A percentile compares a stretch with the other conserved stretches of the same genome.
Evolutionary conservation across 148 eudicot species (phyloP).

Genomic region (Camellia granthamiana): DNA sequence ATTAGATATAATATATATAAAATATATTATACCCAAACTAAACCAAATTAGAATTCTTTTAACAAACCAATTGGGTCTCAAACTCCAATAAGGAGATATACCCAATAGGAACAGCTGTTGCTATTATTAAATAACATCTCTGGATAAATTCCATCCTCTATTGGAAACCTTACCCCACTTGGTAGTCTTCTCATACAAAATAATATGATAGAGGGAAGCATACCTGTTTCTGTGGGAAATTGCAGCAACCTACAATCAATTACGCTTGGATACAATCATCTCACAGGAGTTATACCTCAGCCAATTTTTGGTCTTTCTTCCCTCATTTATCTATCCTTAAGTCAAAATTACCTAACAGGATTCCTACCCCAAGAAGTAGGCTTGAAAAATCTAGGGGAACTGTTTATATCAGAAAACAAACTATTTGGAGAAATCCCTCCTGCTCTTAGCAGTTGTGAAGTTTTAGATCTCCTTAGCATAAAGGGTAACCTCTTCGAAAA

Average conservation of each 20-base stretch:
- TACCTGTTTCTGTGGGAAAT: conserved; percentile 18
- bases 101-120: neutral
- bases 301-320: conserved; percentile 15
- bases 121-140: neutral
- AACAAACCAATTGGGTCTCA: no score
- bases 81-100: no score
- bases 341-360: conserved; percentile 14
- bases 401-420: conserved; percentile 17
- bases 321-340: neutral
- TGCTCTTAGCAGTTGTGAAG: conserved; percentile 8
- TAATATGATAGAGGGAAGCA: conserved; percentile 19
- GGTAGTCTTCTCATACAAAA: neutral
- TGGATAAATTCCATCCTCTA: conserved; percentile 21
- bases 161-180: conserved; percentile 14
- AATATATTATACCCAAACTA: no score
- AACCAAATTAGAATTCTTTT: no score
- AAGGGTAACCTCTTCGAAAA: conserved; percentile 19
- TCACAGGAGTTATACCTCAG: conserved; percentile 8
- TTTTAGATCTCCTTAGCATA: conserved; percentile 12
- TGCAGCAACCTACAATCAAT: neutral
- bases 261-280: conserved; percentile 7
- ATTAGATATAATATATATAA: no score
- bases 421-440: conserved; percentile 22
- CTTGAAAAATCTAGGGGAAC: conserved; percentile 3
- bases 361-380: conserved; percentile 23